Percentiles rank a stretch among this genome's conserved stretches.
These are phyloP conservation scores for Pseudocercospora fuligena DNA, from an alignment of 2,329 filamentous ascomycete species.

Conservation along the genomic window DNA sequence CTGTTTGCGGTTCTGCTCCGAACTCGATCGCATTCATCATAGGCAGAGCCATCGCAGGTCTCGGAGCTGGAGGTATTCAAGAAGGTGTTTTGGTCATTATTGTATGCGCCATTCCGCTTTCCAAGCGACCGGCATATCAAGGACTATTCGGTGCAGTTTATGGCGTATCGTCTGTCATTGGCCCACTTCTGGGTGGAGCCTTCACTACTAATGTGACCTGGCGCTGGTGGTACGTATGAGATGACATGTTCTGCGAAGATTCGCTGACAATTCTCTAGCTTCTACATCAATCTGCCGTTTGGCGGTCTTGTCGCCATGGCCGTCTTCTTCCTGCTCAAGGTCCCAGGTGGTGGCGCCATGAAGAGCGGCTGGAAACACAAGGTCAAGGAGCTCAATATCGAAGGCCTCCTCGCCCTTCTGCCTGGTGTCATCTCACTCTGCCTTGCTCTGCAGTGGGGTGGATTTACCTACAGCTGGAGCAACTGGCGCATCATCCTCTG, in stretches of 20 bases:
- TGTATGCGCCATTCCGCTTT: background rate
- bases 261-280: constrained; percentile 22
- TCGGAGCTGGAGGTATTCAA: constrained; percentile 57
- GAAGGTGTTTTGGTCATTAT: constrained; percentile 40
- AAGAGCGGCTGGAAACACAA: constrained; percentile 40
- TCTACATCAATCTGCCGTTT: constrained; percentile 50
- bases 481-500: constrained; percentile 24
- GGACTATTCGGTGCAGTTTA: constrained; percentile 46
- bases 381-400: constrained; percentile 51
- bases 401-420: constrained; percentile 47
- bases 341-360: constrained; percentile 26
- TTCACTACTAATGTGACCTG: constrained; percentile 49
- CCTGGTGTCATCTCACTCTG: constrained; percentile 33
- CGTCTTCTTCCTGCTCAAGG: constrained; percentile 48
- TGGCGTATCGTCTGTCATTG: constrained; percentile 47
- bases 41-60: constrained; percentile 57
- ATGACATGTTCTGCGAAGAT: background rate
- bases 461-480: constrained; percentile 33
- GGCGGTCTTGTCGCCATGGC: constrained; percentile 46
- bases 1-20: constrained; percentile 55
- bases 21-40: constrained; percentile 57
- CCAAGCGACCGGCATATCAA: constrained; percentile 34
- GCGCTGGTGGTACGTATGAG: constrained; percentile 37
- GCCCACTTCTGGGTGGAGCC: constrained; percentile 51
- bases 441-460: constrained; percentile 13